Percentiles rank a stretch among this genome's conserved stretches.
Conservation (phyloP, 2,329 filamentous ascomycete species). For the Colletotrichum sidae region DNA sequence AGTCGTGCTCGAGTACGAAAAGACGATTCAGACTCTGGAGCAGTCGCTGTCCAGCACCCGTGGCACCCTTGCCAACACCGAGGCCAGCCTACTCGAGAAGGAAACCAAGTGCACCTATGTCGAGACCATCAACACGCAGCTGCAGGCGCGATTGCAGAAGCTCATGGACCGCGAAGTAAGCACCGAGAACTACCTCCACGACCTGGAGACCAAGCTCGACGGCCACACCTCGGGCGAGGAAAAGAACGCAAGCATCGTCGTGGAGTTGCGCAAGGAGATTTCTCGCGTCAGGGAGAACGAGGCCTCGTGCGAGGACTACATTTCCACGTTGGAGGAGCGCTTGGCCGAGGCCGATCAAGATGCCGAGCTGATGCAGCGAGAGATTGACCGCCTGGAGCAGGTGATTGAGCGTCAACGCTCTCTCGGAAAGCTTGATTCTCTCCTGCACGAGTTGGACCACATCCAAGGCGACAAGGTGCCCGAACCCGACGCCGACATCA, state of each 20-base stretch:
- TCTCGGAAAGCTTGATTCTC: conserved; percentile 91
- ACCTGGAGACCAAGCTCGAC: conserved; percentile 90
- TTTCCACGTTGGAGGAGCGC: conserved; percentile 94
- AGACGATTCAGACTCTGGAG: conserved; percentile 95
- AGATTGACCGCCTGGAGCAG: conserved; percentile 93
- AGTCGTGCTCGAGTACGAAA: conserved; percentile 97
- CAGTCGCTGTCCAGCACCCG: conserved; percentile 91
- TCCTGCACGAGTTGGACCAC: conserved; percentile 90
- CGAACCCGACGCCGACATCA: conserved; percentile 51
- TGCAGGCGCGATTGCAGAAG: conserved; percentile 92
- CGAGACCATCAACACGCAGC: conserved; percentile 90
- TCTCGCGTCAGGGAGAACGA: conserved; percentile 90
- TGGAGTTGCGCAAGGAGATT: conserved; percentile 92
- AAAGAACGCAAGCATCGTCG: conserved; percentile 86
- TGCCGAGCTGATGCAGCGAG: conserved; percentile 94
- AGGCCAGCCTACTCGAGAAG: conserved; percentile 89
- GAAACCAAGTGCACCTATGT: conserved; percentile 94
- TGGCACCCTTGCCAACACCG: conserved; percentile 82
- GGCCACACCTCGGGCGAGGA: conserved; percentile 93
- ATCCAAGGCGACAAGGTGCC: conserved; percentile 70
- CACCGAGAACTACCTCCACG: conserved; percentile 92
- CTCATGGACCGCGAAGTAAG: conserved; percentile 90
- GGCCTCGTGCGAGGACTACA: conserved; percentile 92
- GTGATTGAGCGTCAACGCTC: conserved; percentile 96
- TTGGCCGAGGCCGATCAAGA: conserved; percentile 97